phyloP scores from a whole-genome alignment of 345 rosid species.

The Fremontodendron californicum region DNA sequence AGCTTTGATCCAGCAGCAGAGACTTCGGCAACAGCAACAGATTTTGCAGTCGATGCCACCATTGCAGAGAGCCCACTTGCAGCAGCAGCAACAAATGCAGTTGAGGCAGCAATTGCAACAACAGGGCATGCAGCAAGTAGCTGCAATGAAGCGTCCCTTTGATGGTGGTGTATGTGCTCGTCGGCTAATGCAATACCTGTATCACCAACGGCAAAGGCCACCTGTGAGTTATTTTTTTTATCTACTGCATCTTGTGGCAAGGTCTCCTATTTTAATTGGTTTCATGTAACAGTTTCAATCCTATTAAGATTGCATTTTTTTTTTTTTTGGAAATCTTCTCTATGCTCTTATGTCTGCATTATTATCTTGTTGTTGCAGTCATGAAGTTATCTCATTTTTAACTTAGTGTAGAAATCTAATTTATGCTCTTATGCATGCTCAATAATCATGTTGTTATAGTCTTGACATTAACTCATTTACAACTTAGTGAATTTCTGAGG shows the following conservation, averaged over 20 bases:
- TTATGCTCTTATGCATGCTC: not conserved
- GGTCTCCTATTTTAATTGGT: not conserved
- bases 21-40: slow-evolving; percentile 54
- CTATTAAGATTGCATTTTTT: not conserved
- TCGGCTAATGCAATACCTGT: slow-evolving; percentile 93
- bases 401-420: not conserved
- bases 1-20: slow-evolving; percentile 69
- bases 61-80: slow-evolving; percentile 75
- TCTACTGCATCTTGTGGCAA: not conserved
- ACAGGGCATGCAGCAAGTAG: slow-evolving; percentile 63
- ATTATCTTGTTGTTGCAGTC: not conserved
- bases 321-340: not conserved
- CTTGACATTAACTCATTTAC: not conserved
- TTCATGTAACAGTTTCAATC: not conserved
- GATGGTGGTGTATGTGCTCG: slow-evolving; percentile 91
- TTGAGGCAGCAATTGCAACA: slow-evolving; percentile 79
- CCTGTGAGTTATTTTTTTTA: slow-evolving; percentile 45
- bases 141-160: slow-evolving; percentile 50
- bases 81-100: slow-evolving; percentile 85
- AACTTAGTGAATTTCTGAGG: slow-evolving; percentile 10
- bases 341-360: not conserved
- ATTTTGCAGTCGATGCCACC: slow-evolving; percentile 79
- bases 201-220: slow-evolving; percentile 89
- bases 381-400: not conserved
- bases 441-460: not conserved